Evolutionary conservation across 176 grass and related monocot genomes (phyloP), one percentile per base, ranked within the genome.

Genomic region (Microstegium vimineum): DNA sequence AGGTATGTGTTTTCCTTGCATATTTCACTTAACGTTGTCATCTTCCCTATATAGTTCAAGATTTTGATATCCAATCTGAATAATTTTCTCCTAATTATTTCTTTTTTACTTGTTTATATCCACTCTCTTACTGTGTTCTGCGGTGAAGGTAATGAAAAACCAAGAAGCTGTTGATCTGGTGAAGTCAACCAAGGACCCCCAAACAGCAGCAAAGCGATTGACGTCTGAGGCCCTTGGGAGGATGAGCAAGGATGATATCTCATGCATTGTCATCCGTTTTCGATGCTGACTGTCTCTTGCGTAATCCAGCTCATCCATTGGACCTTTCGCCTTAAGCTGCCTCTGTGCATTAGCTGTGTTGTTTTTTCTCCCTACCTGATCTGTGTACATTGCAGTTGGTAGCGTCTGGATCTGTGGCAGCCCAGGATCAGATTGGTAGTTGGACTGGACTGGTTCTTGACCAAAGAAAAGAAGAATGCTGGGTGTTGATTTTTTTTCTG

Each of bases 121-220:
- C 61, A 14, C 27, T 13, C 20, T 4, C 7, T 32, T 38, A 33
- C 16, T 27, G 9, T 62, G 25, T 83, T 17, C 43, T 52, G n/a
- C 23, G 57, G 28, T 81, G 6, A 76, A 97, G 90, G 94, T 97
- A 52, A 97, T 97, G 80, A 87, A 91, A 62, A 97, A 97, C 69
- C 71, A 97, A 22, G 94, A 97, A 82, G 88, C 94, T 41, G 73
- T 97, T 81, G 71, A 97, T 89, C 62, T 93, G 32, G 83, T 97
- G 89, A 93, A 89, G 66, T 83, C 83, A 54, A 84, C 90, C 54
- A 93, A 93, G 90, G 88, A 97, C 78, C 94, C 94, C 2, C 90
- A 89, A 73, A 86, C 85, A 9, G 88, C 94, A 32, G 94, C 94
- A 49, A 97, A 97, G 78, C 72, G 81, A 43, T 71, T 97, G 56